Evolutionary conservation across 2,329 filamentous ascomycete genomes (phyloP), one percentile per base, ranked within the genome.

Genomic region (Pseudocercospora fijiensis): DNA sequence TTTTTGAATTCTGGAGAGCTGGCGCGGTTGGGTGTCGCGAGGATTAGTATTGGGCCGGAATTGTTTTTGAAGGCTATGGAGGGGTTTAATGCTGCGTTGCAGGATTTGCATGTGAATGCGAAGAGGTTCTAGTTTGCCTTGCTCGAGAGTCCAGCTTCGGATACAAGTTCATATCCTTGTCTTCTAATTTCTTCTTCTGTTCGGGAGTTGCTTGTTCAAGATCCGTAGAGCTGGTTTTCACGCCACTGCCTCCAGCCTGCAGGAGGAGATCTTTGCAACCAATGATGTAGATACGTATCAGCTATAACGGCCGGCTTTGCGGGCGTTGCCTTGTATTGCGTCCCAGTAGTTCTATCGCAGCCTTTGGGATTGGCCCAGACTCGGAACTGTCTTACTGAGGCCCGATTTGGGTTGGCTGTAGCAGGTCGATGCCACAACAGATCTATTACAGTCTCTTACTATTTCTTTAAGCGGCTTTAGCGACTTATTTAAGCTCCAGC

Each of bases 31-130:
- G 84, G 84, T 0, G 83, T 86, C 41, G 82, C 83, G 6, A 80
- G 84, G 66, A 80, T 86, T 65, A 86, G 83, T 71, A 74, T 86
- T 64, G 85, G 84, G 0, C 83, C 84, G 0, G 77, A 66, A 57
- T 30, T 67, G 57, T 65, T 56, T 24, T 22, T n/a, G 41, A 59
- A 63, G 47, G 61, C 63, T n/a, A 69, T 69, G 65, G 58, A 41
- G 20, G 56, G 60, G 9, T 63, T 65, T 24, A 66, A 59, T 11
- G 33, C 22, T 43, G 61, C 56, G 22, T 53, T 59, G 33, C 41
- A 61, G 24, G 28, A 60, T 26, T 13, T 59, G 53, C 33, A 41
- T 43, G 27, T 59, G 58, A 37, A 30, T 43, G 20, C 49, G 43
- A 60, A 49, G 57, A 30, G 33, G n/a, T 22, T 30, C 6, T 51